Percentiles rank a stretch among this genome's conserved stretches.
Evolutionary conservation across 768 basidiomycete genomes (phyloP).

Genomic region (Phylloporus sp.): DNA sequence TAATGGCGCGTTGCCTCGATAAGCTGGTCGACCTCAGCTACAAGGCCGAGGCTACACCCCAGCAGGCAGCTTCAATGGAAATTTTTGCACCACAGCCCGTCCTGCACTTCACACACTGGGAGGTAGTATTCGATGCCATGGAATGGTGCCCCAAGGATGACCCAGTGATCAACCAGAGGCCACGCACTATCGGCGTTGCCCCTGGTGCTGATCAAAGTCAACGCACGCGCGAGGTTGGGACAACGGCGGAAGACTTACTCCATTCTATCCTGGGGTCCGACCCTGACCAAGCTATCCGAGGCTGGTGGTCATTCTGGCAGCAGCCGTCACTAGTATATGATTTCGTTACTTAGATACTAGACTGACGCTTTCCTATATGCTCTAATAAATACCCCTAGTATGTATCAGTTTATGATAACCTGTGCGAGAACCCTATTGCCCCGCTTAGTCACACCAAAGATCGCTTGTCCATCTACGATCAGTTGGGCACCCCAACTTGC

Average conservation of each 20-base stretch:
- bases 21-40: slow-evolving; percentile 12
- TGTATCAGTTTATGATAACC: background rate
- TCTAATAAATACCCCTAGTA: background rate
- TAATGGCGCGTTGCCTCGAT: slow-evolving; percentile 21
- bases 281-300: background rate
- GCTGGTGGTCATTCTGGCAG: background rate
- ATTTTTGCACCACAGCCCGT: slow-evolving; percentile 15
- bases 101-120: slow-evolving; percentile 4
- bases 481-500: slow-evolving; percentile 4
- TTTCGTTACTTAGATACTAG: background rate
- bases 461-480: background rate
- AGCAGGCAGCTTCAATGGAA: background rate
- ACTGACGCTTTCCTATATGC: background rate
- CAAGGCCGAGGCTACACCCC: background rate
- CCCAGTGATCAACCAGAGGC: slow-evolving; percentile 29
- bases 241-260: slow-evolving; percentile 26
- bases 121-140: slow-evolving; percentile 10
- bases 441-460: background rate
- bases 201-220: slow-evolving; percentile 20
- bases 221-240: slow-evolving; percentile 1
- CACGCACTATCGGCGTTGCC: slow-evolving; percentile 25
- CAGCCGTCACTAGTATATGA: background rate
- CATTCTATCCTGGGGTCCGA: slow-evolving; percentile 24
- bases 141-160: slow-evolving; percentile 32
- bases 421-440: background rate